Evolutionary conservation across 331 rosid species (phyloP), one percentile per base, ranked within the genome.

Genomic region (Malus hybrid): DNA sequence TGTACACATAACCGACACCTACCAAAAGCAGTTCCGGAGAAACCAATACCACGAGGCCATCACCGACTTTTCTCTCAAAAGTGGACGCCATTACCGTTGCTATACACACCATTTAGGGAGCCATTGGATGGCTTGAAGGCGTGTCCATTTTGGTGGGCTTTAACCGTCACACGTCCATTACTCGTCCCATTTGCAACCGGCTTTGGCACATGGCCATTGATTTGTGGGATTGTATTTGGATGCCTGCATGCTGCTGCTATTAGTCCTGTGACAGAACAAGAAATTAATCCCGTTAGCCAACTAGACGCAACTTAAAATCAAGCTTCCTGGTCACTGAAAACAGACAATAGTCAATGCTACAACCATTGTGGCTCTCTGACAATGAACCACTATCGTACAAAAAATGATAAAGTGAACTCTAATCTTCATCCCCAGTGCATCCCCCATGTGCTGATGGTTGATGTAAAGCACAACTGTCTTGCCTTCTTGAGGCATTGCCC

Each of bases 1-100:
- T 92, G 93, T 89, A 92, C 97, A 92, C 39, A 64, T 44, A 82
- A 85, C 92, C 87, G 87, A 84, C 73, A 86, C 76, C 86, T 77
- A 80, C 86, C 67, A 74, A 50, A 73, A 74, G 82, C 77, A 85
- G 85, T 79, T 78, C 78, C 56, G 83, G 78, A 63, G 75, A 78
- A 50, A 78, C 66, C 28, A 62, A 53, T 26, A 61, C 79, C 84
- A 62, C 34, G 4, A 58, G 63, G 74, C 42, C 34, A 63, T 73
- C 69, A 34, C 70, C 67, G 3, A 19, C 77, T 52, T 52, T 30
- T 50, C 72, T 78, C 77, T 84, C 80, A 89, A 62, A 70, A 77
- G 83, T 80, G 92, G 77, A 88, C 58, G 1, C 98, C 91, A 79
- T 88, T 87, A 81, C 88, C 81, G 55, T 75, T 84, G 79, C 83